Base-by-base conservation (phyloP, 305 asterid species). In the Solanum hybrid region DNA sequence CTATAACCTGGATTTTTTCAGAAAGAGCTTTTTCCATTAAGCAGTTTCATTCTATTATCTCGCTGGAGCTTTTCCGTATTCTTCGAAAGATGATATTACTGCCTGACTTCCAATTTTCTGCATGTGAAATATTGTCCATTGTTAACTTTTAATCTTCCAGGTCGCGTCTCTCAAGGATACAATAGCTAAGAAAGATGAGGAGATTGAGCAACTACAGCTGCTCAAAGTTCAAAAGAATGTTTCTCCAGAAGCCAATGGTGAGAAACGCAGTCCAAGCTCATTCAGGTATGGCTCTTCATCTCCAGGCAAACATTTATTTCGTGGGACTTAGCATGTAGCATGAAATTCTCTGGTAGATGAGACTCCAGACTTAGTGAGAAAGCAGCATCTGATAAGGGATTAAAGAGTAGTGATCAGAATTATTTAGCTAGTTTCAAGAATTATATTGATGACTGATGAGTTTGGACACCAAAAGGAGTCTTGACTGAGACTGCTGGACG, bases 181-280 rank as follows among this genome's bases (percentile, higher is more conserved):
- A 26, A 91, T 96, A 81, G 96, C 96, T 10, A 93, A 92, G 94
- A 96, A 94, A 90, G 97, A 96, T 37, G 98, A 94, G 89, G 96
- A 94, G 93, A 90, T 94, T 40, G 98, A 93, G 92, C 90, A 94
- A 90, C 90, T 95, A 90, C 98, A 95, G 91, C 66, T 86, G 77
- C 90, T 86, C 85, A 94, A 94, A 92, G 96, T 93, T 92, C 88
- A 91, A 5, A 93, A 94, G 90, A 91, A 66, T 82, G 92, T 84
- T 76, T 78, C 87, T 35, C 84, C 82, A 5, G 92, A 88, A 89
- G 86, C 51, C 88, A 88, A 89, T 82, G 90, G 85, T 73, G 96
- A 91, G 88, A 93, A 90, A 89, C 90, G 90, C 11, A 76, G 89
- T 60, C n/a, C 91, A 9, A 89, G 77, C 89, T 91, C 96, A 71